Base-by-base conservation (phyloP, 2,329 filamentous ascomycete genomes). In the Colletotrichum graminicola region DNA sequence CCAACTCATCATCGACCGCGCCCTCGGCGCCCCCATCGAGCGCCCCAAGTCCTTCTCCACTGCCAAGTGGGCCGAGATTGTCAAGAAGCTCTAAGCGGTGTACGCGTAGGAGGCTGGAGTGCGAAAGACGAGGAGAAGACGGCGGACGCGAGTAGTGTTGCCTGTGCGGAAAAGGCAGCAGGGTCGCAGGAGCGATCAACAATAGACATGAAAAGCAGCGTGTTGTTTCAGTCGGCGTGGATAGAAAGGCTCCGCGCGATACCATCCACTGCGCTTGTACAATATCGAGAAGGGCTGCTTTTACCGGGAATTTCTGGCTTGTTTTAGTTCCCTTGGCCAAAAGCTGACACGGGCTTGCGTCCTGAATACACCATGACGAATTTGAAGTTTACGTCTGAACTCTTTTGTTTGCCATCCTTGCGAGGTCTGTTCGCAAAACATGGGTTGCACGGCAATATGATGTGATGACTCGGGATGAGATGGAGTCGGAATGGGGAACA, bases 1-100 rank as follows among this genome's bases (percentile, higher is more conserved):
- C 79, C 96, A 99, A 90, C 91, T 99, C 83, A 99, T 99, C 90
- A 98, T 99, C 81, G 96, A 99, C 91, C 95, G 96, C 82, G 96
- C 95, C 78, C 90, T 98, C 77, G 96, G 96, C 82, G 93, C 94
- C 77, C 96, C 96, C 78, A 99, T 99, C 80, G 96, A 99, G 92
- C 90, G 96, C 77, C 96, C 96, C 85, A 99, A 99, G 93, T 95
- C 92, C 74, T 99, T 98, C 93, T 97, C 93, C 83, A 99, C 96
- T 73, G 94, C 95, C 81, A 95, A 95, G 83, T 98, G 94, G 89
- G 91, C 94, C 84, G 95, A 98, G 91, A 91, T 98, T 78, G 91
- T 90, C 83, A 94, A 95, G 81, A 94, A 94, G 88, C 88, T 97
- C 85, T 98, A 94, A 93, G 82, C 76, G 41, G 41, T 39, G 51